Percentiles rank a stretch among this genome's conserved stretches.
Evolutionary conservation across 805 yeast species (phyloP).

Genomic region (Yarrowia yakushimensis): DNA sequence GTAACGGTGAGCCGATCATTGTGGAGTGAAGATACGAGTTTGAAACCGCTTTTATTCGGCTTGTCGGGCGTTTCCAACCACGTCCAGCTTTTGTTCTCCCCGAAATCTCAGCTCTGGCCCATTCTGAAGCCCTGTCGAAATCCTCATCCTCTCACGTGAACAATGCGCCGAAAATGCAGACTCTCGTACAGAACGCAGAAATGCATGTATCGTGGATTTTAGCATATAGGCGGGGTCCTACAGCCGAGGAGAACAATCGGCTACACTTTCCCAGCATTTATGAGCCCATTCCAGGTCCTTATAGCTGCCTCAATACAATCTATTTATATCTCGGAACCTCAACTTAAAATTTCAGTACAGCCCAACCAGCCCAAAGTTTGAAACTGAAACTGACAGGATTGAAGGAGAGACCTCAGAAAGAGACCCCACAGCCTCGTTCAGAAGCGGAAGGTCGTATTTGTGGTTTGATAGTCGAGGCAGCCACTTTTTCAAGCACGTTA

Average conservation of each 20-base stretch:
- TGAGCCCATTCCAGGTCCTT: no score
- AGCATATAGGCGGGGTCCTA: neutral
- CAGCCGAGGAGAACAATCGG: no score
- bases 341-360: neutral
- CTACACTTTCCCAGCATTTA: no score
- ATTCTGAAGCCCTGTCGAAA: neutral
- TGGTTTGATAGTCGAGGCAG: no score
- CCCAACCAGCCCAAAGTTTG: conserved; percentile 12
- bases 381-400: neutral
- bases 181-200: neutral
- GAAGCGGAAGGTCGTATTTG: neutral
- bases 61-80: neutral
- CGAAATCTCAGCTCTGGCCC: neutral
- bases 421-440: conserved; percentile 5
- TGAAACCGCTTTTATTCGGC: neutral
- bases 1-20: no score
- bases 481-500: no score
- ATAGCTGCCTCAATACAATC: neutral
- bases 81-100: neutral
- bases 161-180: conserved; percentile 6
- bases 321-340: neutral
- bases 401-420: neutral
- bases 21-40: neutral
- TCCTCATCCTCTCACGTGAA: conserved; percentile 1
- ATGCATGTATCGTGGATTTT: neutral